Evolutionary conservation across 345 rosid genomes (phyloP), one percentile per base, ranked within the genome.

Genomic region (Eucalyptus pauciflora): DNA sequence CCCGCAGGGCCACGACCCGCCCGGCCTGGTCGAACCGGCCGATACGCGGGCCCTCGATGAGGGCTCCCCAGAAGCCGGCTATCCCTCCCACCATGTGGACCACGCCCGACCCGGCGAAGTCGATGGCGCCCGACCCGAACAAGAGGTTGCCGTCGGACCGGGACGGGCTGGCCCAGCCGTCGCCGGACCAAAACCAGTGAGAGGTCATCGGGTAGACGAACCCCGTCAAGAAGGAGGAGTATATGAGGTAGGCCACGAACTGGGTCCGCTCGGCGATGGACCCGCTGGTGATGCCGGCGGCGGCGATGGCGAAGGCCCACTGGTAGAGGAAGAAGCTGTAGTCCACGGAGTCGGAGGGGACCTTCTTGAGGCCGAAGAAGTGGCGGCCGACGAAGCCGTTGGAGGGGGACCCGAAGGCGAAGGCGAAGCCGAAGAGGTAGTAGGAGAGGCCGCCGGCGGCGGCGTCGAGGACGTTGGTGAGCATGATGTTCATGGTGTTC

Each of bases 11-110:
- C 25, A 93, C 92, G 4, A 95, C 81, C 43, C 92, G 92, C 6
- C 96, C 96, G 0, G 92, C 86, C 13, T 81, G 88, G 45, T 94
- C 96, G 60, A 94, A 95, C 54, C 96, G 92, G 16, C 99, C 99
- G 4, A 95, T 92, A n/a, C 98, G 88, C 9, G 99, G 98, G 46
- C 98, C 99, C 88, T 94, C 95, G 45, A 96, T 91, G 5, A 94
- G 79, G 3, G 98, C 95, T 2, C 99, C 99, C 96, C 98, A 96
- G 4, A 96, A 67, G 18, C 99, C 97, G 2, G 96, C 97, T 8
- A 96, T 94, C 41, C 98, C 98, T 17, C 98, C 99, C 6, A 95
- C 97, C 97, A 96, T 94, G 89, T 96, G 98, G 16, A 96, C 98
- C 13, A 96, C 98, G 1, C 98, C 97, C 2, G 98, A 96, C 43